These are phyloP conservation scores for Sporodiniella umbellata DNA, from an alignment of 371 early-diverging fungal genomes.

Conservation along the genomic window DNA sequence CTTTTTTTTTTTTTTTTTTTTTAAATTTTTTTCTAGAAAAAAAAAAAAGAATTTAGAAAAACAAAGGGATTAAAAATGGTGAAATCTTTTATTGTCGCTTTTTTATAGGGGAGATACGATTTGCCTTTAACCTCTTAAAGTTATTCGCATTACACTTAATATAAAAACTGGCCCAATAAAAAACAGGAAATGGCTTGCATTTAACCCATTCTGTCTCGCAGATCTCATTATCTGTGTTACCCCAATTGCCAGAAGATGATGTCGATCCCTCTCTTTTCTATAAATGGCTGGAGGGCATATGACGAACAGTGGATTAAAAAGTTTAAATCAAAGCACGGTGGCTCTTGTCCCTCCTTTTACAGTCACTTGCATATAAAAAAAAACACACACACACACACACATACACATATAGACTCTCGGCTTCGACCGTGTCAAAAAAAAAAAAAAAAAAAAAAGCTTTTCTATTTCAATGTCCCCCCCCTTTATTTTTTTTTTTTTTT, in stretches of 20 bases:
- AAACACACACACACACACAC: no score
- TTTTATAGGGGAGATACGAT: background rate
- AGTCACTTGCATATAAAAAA: no score
- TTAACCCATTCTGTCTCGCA: background rate
- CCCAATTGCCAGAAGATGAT: background rate
- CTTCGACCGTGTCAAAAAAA: no score
- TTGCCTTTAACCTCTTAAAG: background rate
- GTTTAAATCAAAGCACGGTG: no score
- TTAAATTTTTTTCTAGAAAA: background rate
- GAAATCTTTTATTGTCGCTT: background rate
- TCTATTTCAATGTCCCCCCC: no score
- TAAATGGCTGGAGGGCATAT: no score
- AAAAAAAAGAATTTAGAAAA: conserved; percentile 2
- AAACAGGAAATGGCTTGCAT: background rate
- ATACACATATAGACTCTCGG: no score
- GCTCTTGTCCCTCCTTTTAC: no score
- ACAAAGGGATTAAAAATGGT: background rate
- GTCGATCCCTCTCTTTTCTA: no score
- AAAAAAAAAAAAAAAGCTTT: no score
- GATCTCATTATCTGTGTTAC: background rate
- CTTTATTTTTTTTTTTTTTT: no score
- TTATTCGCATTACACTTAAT: background rate
- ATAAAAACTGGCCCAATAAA: background rate
- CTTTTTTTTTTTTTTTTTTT: background rate
- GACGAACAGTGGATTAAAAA: no score